Percentiles rank a stretch among this genome's conserved stretches.
Conservation (phyloP, 2,329 filamentous ascomycete genomes). For the Helotiales sp. region DNA sequence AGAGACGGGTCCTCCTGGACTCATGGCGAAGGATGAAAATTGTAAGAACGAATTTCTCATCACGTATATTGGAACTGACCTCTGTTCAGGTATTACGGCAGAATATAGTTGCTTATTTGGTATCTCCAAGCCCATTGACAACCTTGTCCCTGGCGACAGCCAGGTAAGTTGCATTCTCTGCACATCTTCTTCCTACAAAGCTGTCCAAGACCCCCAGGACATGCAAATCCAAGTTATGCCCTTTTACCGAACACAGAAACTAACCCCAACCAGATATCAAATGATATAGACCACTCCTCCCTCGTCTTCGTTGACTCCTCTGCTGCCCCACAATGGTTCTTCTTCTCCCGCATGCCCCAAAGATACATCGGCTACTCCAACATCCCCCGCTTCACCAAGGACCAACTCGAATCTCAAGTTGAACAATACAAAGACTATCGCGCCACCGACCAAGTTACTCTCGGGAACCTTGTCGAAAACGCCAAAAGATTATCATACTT, state of each 20-base stretch:
- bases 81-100: conserved; percentile 23
- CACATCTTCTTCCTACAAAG: too few relatives aligned
- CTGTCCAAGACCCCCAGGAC: too few relatives aligned
- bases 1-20: conserved; percentile 22
- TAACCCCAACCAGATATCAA: not conserved
- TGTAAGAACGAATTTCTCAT: conserved; percentile 10
- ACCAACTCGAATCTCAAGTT: conserved; percentile 12
- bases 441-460: conserved; percentile 15
- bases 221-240: too few relatives aligned
- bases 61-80: conserved; percentile 2
- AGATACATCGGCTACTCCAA: conserved; percentile 7
- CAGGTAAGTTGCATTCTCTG: too few relatives aligned
- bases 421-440: conserved; percentile 15
- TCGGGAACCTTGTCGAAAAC: conserved; percentile 15
- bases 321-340: conserved; percentile 24
- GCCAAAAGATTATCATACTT: conserved; percentile 12
- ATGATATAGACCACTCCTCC: conserved; percentile 17
- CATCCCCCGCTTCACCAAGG: conserved; percentile 23
- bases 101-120: conserved; percentile 31
- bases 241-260: too few relatives aligned
- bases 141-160: conserved; percentile 17
- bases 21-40: conserved; percentile 19
- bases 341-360: conserved; percentile 22
- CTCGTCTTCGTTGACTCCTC: conserved; percentile 21
- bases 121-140: conserved; percentile 12